Evolutionary conservation across 2,329 filamentous ascomycete species (phyloP), one percentile per base, ranked within the genome.

Genomic region (Cordyceps tenuipes): DNA sequence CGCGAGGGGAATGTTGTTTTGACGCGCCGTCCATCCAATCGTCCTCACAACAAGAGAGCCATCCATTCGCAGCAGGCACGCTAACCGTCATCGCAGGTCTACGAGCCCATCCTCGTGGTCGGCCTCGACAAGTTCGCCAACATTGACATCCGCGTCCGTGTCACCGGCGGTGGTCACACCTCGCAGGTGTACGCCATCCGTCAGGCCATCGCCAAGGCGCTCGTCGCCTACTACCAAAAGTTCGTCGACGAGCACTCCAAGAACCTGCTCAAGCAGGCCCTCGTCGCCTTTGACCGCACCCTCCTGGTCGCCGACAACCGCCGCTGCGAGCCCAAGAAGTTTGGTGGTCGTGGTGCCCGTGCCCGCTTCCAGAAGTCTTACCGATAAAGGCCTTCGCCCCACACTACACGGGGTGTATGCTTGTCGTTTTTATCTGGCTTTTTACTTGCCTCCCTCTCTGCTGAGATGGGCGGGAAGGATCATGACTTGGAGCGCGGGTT

Each of bases 241-340:
- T 99, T 88, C 83, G 91, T 97, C 80, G 94, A 99, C 77, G 94
- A 99, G 89, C 92, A 97, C 89, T 91, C 89, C 83, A 99, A 99
- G 90, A 97, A 97, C 87, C 85, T 91, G 81, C 86, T 99, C 75
- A 99, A 97, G 91, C 89, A 93, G 82, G 90, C 90, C 70, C 87
- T 99, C 71, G 90, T 93, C 74, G 86, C 91, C 78, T 99, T 93
- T 84, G 91, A 96, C 85, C 87, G 92, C 75, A 96, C 91, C 76
- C 88, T 99, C 69, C 89, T 99, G 75, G 94, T 99, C 73, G 94
- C 94, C 79, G 94, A 99, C 82, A 97, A 96, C 89, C 89, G 94
- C 79, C 90, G 94, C 73, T 94, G 91, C 80, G 94, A 99, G 86
- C 93, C 93, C 82, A 97, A 97, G 92, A 97, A 97, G 85, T 90